Evolutionary conservation across 345 rosid species (phyloP), one percentile per base, ranked within the genome.

Genomic region (Cardamine chenopodiifolia): DNA sequence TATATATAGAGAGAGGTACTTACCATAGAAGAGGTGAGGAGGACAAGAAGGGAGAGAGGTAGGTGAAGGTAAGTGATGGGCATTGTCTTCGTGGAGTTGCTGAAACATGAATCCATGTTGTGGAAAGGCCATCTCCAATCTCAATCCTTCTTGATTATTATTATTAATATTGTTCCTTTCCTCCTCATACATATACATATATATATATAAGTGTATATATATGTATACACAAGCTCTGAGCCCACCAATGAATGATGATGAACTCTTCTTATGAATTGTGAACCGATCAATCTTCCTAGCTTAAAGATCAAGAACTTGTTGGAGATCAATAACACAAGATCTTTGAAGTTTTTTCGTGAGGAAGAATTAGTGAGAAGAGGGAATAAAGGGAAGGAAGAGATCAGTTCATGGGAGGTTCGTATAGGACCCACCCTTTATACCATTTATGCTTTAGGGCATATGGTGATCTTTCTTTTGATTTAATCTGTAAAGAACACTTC

Each of bases 21-120:
- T 45, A 88, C 96, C 93, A 62, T 89, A 88, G 76, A 87, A 90
- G 62, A 83, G 86, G 9, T 86, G 90, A 10, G 91, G 92, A 81
- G 90, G 96, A 39, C 85, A 84, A 57, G 96, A 81, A 50, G 89
- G 83, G 67, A 86, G 83, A 47, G 86, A 79, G 50, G 86, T 82
- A 14, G 87, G 90, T 14, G 92, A 85, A 56, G 90, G 84, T 28
- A 84, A 85, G 75, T 83, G 86, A 68, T 81, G 87, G 39, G 83
- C 79, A 75, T 76, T 53, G 45, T 88, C 93, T 78, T 90, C 90
- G 65, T 77, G 84, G 62, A 89, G 56, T 74, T 90, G 68, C 70
- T 84, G 92, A 79, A 88, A 87, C 82, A 87, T 77, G 85, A 90
- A 90, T 72, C 83, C 79, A 45, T 76, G 88, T 67, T 86, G 90